phyloP scores from a whole-genome alignment of 192 early-diverging fungal genomes.

The Backusella sp. region DNA sequence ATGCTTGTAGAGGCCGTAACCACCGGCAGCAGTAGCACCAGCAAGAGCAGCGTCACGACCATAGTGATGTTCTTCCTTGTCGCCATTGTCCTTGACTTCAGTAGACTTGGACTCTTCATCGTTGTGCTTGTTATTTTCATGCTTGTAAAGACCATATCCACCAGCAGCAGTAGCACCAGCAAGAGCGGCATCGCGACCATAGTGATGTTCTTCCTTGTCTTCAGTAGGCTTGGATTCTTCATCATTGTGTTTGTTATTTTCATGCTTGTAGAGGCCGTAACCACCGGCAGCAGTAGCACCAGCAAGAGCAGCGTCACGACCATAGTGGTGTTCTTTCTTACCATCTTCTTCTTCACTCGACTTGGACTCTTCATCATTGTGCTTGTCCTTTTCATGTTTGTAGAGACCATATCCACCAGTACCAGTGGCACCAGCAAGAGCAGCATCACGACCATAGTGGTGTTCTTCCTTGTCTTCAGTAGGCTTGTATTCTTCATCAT shows the following conservation, averaged over 20 bases:
- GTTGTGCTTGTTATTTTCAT: neutral
- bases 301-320: too few species aligned
- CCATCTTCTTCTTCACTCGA: too few species aligned
- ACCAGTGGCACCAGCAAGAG: too few species aligned
- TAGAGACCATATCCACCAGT: too few species aligned
- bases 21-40: neutral
- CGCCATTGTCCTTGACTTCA: neutral
- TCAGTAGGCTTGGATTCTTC: neutral
- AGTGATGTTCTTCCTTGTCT: neutral
- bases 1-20: neutral
- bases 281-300: too few species aligned
- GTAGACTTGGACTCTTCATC: neutral
- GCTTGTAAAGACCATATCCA: neutral
- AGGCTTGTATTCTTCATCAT: too few species aligned
- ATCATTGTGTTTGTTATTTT: neutral
- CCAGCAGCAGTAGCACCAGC: neutral
- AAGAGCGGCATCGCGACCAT: neutral
- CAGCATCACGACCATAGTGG: too few species aligned
- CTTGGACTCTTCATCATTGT: too few species aligned
- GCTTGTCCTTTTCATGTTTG: too few species aligned
- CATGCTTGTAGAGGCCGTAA: too few species aligned
- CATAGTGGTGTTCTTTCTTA: too few species aligned
- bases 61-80: neutral
- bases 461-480: too few species aligned
- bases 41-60: neutral